Conservation (phyloP, 768 basidiomycete species). For the Amanita pallidorosea region DNA sequence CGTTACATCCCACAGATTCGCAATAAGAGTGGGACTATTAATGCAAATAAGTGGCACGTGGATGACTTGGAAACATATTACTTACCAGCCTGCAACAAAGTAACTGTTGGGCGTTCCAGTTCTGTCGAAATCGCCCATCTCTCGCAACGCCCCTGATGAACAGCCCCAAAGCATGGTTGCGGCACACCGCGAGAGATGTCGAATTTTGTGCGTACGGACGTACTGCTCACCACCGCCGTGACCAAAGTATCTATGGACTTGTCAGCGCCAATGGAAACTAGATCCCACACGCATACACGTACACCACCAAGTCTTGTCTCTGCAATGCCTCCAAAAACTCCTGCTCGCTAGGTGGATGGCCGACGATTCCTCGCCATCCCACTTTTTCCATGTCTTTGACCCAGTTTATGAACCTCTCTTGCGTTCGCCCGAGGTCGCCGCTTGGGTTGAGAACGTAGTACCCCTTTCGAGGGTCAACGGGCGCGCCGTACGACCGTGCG, state of each 20-base stretch:
- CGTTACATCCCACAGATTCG: slow-evolving; percentile 97
- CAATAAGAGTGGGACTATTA: slow-evolving; percentile 78
- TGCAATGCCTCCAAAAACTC: slow-evolving; percentile 68
- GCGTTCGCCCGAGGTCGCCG: slow-evolving; percentile 78
- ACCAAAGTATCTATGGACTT: slow-evolving; percentile 79
- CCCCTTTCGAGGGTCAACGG: slow-evolving; percentile 56
- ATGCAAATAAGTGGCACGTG: not conserved
- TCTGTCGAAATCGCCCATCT: slow-evolving; percentile 92
- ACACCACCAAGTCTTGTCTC: slow-evolving; percentile 84
- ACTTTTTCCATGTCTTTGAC: slow-evolving; percentile 53
- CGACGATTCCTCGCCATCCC: slow-evolving; percentile 82
- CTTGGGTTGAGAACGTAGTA: slow-evolving; percentile 89
- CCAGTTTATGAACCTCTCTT: slow-evolving; percentile 77
- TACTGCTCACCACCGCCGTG: slow-evolving; percentile 97
- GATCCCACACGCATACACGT: slow-evolving; percentile 22
- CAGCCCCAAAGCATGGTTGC: slow-evolving; percentile 98
- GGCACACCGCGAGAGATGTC: slow-evolving; percentile 76
- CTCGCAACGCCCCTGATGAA: slow-evolving; percentile 80
- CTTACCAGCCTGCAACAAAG: slow-evolving; percentile 95
- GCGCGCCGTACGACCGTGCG: slow-evolving; percentile 30
- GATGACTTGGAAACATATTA: not conserved
- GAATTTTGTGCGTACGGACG: slow-evolving; percentile 75
- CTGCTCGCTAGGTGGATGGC: slow-evolving; percentile 70
- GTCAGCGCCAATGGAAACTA: not conserved
- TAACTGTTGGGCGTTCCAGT: slow-evolving; percentile 90